Percentiles rank a stretch among this genome's conserved stretches.
These are phyloP conservation scores for Dendrocalamus latiflorus DNA, from an alignment of 202 grass and related monocot species.

Conservation along the genomic window DNA sequence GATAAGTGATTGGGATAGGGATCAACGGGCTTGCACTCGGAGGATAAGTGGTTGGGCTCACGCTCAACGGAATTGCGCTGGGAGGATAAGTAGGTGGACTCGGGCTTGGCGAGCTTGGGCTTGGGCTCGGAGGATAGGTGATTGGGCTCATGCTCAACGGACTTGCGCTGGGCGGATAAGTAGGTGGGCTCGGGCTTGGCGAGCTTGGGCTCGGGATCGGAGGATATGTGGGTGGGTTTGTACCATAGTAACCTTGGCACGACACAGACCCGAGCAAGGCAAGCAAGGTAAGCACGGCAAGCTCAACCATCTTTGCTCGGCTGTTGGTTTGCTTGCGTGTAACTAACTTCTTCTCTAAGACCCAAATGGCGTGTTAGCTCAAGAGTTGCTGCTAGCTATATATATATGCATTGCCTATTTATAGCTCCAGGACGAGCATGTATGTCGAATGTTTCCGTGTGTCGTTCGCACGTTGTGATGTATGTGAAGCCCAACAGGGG, in stretches of 20 bases:
- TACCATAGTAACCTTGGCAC: not conserved
- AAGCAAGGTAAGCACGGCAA: not conserved
- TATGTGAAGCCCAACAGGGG: not conserved
- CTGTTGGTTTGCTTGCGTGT: not conserved
- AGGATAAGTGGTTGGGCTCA: not conserved
- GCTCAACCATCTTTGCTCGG: slow-evolving; percentile 2
- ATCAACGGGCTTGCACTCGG: not conserved
- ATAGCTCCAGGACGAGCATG: not conserved
- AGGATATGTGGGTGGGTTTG: too few relatives aligned
- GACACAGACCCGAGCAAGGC: not conserved
- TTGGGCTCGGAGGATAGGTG: not conserved
- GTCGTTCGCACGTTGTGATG: not conserved
- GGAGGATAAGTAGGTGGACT: not conserved
- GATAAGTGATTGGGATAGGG: too few relatives aligned
- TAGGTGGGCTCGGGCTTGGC: not conserved
- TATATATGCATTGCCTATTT: not conserved
- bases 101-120: too few relatives aligned
- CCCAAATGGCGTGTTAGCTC: too few relatives aligned
- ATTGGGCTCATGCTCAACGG: too few relatives aligned
- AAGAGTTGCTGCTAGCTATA: too few relatives aligned
- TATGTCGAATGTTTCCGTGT: slow-evolving; percentile 1
- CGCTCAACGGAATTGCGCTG: too few relatives aligned
- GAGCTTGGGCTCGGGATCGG: too few relatives aligned
- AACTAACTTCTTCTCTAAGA: too few relatives aligned
- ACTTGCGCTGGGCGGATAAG: too few relatives aligned